Evolutionary conservation across 2,329 filamentous ascomycete genomes (phyloP), one percentile per base, ranked within the genome.

Genomic region (Arthrocladium fulminans): DNA sequence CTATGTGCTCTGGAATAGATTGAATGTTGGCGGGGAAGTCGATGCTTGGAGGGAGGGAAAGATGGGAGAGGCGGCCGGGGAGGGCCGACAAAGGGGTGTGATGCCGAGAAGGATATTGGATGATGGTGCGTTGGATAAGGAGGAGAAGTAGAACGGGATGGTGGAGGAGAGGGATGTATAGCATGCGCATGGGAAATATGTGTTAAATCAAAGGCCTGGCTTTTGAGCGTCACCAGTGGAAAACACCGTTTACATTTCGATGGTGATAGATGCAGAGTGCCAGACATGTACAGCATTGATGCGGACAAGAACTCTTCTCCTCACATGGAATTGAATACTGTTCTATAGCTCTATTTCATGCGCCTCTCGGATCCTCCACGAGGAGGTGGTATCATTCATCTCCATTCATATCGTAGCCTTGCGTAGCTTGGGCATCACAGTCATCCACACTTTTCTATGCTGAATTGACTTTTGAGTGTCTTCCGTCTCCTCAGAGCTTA

Each of bases 401-500:
- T 30, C 25, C 43, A 45, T 12, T 45, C 25, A 12, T 45, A 17
- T 45, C 43, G 27, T 34, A n/a, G 43, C n/a, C n/a, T 45, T n/a
- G 25, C 43, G 27, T 34, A n/a, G 43, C n/a, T 19, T 45, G 7
- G 25, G 35, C 20, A 41, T 23, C 38, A n/a, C n/a, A n/a, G n/a
- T n/a, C n/a, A n/a, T n/a, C n/a, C n/a, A n/a, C n/a, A n/a, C n/a
- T n/a, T n/a, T n/a, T n/a, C n/a, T n/a, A 29, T 7, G 27, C 27
- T 29, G 7, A 29, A 29, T 13, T 13, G 27, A n/a, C 32, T 8
- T 20, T 10, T 27, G 29, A 17, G 13, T 15, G 9, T 43, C 9
- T 10, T 15, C 13, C 19, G 29, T 3, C 15, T 10, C 10, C 44
- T 57, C 38, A 63, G 51, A 68, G 49, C 37, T 63, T 63, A 24